A percentile compares a stretch with the other conserved stretches of the same genome.
phyloP scores from a whole-genome alignment of 1,284 basidiomycete genomes.

The Trametes sp. region DNA sequence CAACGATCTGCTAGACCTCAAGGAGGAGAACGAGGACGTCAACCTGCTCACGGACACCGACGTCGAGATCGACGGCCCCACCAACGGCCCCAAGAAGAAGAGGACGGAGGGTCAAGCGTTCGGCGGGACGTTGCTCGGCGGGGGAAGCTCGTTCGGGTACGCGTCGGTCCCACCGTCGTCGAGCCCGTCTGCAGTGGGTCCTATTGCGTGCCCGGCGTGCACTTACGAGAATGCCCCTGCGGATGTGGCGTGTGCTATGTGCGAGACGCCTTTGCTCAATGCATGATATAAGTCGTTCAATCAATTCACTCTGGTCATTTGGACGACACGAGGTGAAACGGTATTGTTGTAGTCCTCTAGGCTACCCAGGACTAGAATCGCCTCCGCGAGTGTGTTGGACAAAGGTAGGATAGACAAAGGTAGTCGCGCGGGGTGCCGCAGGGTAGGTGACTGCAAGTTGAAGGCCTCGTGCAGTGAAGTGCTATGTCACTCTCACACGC shows the following conservation, averaged over 20 bases:
- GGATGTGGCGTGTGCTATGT: constrained; percentile 37
- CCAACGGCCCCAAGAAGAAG: constrained; percentile 46
- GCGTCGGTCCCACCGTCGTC: constrained; percentile 27
- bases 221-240: constrained; percentile 40
- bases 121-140: constrained; percentile 72
- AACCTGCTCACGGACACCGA: constrained; percentile 61
- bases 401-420: no score
- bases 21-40: constrained; percentile 65
- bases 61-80: constrained; percentile 37
- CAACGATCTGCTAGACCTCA: constrained; percentile 72
- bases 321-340: not conserved
- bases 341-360: no score
- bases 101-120: constrained; percentile 75
- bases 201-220: constrained; percentile 39
- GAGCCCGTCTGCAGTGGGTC: constrained; percentile 20
- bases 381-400: no score
- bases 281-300: constrained; percentile 9
- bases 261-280: constrained; percentile 34
- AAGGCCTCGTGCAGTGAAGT: no score
- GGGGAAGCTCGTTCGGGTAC: constrained; percentile 30
- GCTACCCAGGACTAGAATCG: no score
- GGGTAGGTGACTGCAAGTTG: no score
- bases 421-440: no score
- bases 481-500: no score
- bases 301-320: not conserved